Evolutionary conservation across 2,329 filamentous ascomycete genomes (phyloP).

Genomic region (Parastagonospora nodorum): DNA sequence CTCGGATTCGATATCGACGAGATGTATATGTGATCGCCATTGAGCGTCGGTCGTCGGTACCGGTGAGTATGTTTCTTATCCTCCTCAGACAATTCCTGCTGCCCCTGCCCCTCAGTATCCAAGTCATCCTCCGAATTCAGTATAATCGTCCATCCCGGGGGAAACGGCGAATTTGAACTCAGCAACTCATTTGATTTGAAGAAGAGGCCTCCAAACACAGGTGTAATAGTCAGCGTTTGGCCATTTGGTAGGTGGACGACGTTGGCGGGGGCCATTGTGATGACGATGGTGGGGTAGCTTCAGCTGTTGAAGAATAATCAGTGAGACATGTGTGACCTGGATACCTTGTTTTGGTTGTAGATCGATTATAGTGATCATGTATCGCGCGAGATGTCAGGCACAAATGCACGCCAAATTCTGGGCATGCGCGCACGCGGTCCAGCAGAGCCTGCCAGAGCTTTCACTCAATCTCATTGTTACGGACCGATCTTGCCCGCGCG

Average conservation of each 20-base stretch:
- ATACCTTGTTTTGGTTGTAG: too few species aligned
- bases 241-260: slow-evolving; percentile 82
- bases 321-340: background rate
- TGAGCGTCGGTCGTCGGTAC: slow-evolving; percentile 76
- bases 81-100: slow-evolving; percentile 37
- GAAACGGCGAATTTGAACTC: slow-evolving; percentile 69
- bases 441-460: slow-evolving; percentile 20
- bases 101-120: slow-evolving; percentile 31
- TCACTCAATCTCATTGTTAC: slow-evolving; percentile 7
- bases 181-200: slow-evolving; percentile 84
- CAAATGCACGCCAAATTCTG: slow-evolving; percentile 4
- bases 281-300: slow-evolving; percentile 34
- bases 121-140: slow-evolving; percentile 68
- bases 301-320: slow-evolving; percentile 5
- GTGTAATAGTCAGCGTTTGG: slow-evolving; percentile 77
- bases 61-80: slow-evolving; percentile 59
- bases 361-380: background rate
- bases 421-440: slow-evolving; percentile 17
- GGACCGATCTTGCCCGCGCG: slow-evolving; percentile 18
- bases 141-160: slow-evolving; percentile 88
- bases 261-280: slow-evolving; percentile 48
- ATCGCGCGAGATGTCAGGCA: slow-evolving; percentile 20
- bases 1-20: slow-evolving; percentile 88
- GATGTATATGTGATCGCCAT: slow-evolving; percentile 84
- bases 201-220: slow-evolving; percentile 88